A percentile compares a stretch with the other conserved stretches of the same genome.
These are phyloP conservation scores for Pholiota adiposa DNA, from an alignment of 1,284 basidiomycete species.

Conservation along the genomic window DNA sequence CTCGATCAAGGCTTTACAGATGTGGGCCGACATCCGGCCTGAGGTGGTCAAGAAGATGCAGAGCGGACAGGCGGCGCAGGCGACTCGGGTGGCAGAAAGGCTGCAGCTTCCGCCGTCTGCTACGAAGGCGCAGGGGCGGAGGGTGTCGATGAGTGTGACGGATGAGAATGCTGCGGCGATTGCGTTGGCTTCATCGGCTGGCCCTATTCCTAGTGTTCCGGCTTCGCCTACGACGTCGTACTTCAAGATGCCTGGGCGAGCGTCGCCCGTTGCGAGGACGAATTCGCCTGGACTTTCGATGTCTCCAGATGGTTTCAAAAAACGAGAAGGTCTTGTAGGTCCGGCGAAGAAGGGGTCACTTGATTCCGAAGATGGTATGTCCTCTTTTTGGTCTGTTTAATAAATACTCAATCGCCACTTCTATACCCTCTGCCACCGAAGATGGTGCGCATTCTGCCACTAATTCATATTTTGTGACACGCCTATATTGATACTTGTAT, in stretches of 20 bases:
- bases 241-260: conserved; percentile 6
- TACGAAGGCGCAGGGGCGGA: conserved; percentile 37
- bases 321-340: background rate
- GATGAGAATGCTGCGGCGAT: conserved; percentile 30
- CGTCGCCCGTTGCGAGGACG: background rate
- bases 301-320: background rate
- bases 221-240: conserved; percentile 16
- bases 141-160: conserved; percentile 22
- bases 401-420: too few relatives aligned
- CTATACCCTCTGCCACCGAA: background rate
- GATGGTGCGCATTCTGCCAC: conserved; percentile 24
- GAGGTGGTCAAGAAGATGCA: conserved; percentile 59
- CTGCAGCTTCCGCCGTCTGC: conserved; percentile 57
- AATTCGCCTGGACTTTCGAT: conserved; percentile 2
- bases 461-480: conserved; percentile 8
- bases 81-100: conserved; percentile 66
- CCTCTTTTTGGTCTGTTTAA: background rate
- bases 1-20: conserved; percentile 84
- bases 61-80: conserved; percentile 64
- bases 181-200: conserved; percentile 27
- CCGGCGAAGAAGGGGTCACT: conserved; percentile 13
- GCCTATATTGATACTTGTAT: conserved; percentile 8
- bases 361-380: conserved; percentile 18
- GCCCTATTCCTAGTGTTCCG: conserved; percentile 12
- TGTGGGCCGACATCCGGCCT: conserved; percentile 82